These are phyloP conservation scores for Dendrobium huoshanense DNA, from an alignment of 106 monocot genomes.

Conservation along the genomic window DNA sequence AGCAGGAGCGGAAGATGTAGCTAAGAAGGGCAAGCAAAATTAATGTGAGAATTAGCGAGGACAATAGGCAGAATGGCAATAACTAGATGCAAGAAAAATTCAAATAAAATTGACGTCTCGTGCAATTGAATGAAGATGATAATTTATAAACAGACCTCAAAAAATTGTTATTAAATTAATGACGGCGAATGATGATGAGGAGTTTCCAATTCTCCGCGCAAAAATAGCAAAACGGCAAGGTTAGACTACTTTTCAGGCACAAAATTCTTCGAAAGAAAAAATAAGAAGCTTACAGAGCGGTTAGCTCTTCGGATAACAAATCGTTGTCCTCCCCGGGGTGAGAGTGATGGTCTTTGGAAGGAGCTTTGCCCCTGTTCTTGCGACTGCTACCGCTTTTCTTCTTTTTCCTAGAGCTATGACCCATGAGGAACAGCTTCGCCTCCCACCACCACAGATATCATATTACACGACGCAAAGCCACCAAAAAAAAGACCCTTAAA, in stretches of 20 bases:
- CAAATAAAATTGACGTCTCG: neutral
- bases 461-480: neutral
- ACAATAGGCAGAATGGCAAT: neutral
- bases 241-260: neutral
- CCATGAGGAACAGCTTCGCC: slow-evolving; percentile 27
- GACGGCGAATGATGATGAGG: neutral
- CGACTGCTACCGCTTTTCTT: slow-evolving; percentile 48
- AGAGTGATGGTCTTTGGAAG: slow-evolving; percentile 49
- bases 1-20: neutral
- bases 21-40: neutral
- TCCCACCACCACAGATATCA: neutral
- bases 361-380: slow-evolving; percentile 37
- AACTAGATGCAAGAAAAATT: neutral
- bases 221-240: neutral
- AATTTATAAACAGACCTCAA: neutral
- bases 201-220: neutral
- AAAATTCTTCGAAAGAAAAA: neutral
- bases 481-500: neutral
- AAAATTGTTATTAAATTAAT: neutral
- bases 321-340: slow-evolving; percentile 40
- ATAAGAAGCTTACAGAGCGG: slow-evolving; percentile 49
- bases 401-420: slow-evolving; percentile 70
- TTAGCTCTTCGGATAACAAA: slow-evolving; percentile 67
- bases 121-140: neutral
- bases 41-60: neutral